Percentiles rank a stretch among this genome's conserved stretches.
phyloP scores from a whole-genome alignment of 495 filamentous ascomycete species.

The Xylaria castorea region DNA sequence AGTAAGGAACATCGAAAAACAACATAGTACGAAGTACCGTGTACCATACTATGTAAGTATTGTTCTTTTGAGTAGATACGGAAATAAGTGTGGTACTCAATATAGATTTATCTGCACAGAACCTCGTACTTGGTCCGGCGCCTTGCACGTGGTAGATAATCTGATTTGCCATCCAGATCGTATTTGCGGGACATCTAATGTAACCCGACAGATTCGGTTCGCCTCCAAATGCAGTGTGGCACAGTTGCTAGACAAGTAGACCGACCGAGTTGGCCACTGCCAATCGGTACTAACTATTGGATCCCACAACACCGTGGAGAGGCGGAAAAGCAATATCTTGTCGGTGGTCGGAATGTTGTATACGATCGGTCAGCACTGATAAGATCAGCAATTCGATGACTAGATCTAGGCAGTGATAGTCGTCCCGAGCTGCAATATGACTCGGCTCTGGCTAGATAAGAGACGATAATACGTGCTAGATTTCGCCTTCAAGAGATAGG shows the following conservation, averaged over 20 bases:
- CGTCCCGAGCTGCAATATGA: background rate
- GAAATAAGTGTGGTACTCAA: background rate
- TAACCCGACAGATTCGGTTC: background rate
- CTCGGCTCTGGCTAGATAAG: background rate
- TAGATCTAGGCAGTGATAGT: background rate
- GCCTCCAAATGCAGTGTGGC: background rate
- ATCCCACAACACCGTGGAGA: background rate
- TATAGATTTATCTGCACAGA: conserved; percentile 11
- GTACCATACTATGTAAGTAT: background rate
- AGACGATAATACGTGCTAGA: background rate
- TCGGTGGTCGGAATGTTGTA: conserved; percentile 21
- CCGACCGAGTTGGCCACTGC: background rate
- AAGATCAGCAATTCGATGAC: conserved; percentile 6
- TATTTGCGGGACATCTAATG: conserved; percentile 26
- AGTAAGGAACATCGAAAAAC: background rate
- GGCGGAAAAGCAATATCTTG: conserved; percentile 21
- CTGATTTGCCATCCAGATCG: conserved; percentile 27
- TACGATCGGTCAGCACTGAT: conserved; percentile 1
- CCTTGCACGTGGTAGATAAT: conserved; percentile 27
- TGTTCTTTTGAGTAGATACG: background rate
- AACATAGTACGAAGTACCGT: background rate
- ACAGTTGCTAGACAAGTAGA: background rate
- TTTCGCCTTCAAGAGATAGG: background rate
- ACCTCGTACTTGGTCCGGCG: conserved; percentile 29
- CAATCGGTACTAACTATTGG: background rate